Evolutionary conservation across 106 monocot genomes (phyloP), one percentile per base, ranked within the genome.

Genomic region (Ottelia alismoides): DNA sequence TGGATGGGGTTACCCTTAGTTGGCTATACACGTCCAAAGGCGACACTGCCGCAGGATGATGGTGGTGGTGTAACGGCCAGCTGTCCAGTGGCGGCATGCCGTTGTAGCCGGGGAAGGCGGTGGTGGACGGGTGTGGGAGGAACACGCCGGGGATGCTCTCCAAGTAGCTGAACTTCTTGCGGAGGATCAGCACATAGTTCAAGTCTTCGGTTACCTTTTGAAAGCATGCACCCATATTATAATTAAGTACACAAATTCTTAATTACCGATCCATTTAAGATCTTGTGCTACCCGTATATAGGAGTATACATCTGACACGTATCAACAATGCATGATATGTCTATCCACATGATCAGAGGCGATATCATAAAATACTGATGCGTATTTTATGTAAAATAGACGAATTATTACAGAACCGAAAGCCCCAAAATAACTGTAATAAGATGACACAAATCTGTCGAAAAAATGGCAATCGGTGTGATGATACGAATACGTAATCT

Each of bases 121-220:
- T 28, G 21, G 90, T 77, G 2, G 98, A 99, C 0, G 98, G 90
- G 65, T 99, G 98, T 0, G 98, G 98, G 5, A 99, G 80, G 50
- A 99, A 72, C 24, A 99, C 85, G 9, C 98, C 98, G 0, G 98
- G 98, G 64, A 99, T 99, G 82, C 82, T 90, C 58, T 99, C 98
- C 0, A 99, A 70, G 75, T 83, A 99, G 57, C 65, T 60, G 67
- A 99, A 99, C 65, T 80, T 90, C 70, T 84, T 84, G 20, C 98
- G 74, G 6, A 99, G 82, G 20, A 75, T 47, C 26, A 90, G 77
- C 23, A 86, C 78, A 50, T 74, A 90, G 75, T 77, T 83, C 25
- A 99, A 30, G 62, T 99, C 90, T 61, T 90, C 90, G 66, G 31
- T 28, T 24, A 99, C 98, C 98, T 99, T 56, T n/a, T n/a, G n/a